A percentile compares a stretch with the other conserved stretches of the same genome.
phyloP scores from a whole-genome alignment of 495 filamentous ascomycete genomes.

The Evansstolkia leycettana region DNA sequence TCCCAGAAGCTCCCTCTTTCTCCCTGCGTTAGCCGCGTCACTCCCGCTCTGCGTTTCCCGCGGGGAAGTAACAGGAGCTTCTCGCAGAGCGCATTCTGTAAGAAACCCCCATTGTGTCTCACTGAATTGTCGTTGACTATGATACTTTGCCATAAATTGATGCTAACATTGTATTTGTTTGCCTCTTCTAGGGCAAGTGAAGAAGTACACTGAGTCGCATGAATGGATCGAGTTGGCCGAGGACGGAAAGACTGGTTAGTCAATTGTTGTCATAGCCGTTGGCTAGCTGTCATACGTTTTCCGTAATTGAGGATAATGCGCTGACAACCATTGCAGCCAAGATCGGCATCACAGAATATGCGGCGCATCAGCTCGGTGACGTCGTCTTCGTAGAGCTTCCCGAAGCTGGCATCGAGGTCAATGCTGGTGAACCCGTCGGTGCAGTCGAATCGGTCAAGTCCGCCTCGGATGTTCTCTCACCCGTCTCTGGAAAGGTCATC shows the following conservation, averaged over 20 bases:
- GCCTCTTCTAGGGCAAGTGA: slow-evolving; percentile 38
- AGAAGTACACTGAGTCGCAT: slow-evolving; percentile 94
- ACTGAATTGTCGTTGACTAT: slow-evolving; percentile 5
- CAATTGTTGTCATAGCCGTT: not conserved
- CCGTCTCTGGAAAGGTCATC: slow-evolving; percentile 63
- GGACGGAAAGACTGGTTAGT: slow-evolving; percentile 44
- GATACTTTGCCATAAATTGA: slow-evolving; percentile 5
- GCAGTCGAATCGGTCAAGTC: slow-evolving; percentile 98
- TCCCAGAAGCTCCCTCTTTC: slow-evolving; percentile 30
- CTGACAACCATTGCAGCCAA: slow-evolving; percentile 35
- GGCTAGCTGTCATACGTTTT: too few relatives aligned
- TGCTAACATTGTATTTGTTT: slow-evolving; percentile 13
- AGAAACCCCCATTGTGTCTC: slow-evolving; percentile 10
- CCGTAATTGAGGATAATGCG: not conserved
- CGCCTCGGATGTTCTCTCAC: slow-evolving; percentile 88
- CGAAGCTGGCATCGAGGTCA: slow-evolving; percentile 44
- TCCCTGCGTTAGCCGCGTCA: slow-evolving; percentile 18
- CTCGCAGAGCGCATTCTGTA: slow-evolving; percentile 35
- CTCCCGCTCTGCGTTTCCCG: slow-evolving; percentile 37
- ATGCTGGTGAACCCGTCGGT: slow-evolving; percentile 67
- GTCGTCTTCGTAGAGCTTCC: slow-evolving; percentile 96
- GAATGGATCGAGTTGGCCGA: slow-evolving; percentile 88
- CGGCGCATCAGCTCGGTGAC: slow-evolving; percentile 81
- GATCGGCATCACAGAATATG: slow-evolving; percentile 84
- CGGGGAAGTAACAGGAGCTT: slow-evolving; percentile 37